Conservation (phyloP, 2,329 filamentous ascomycete species). For the Monilinia fructigena region DNA sequence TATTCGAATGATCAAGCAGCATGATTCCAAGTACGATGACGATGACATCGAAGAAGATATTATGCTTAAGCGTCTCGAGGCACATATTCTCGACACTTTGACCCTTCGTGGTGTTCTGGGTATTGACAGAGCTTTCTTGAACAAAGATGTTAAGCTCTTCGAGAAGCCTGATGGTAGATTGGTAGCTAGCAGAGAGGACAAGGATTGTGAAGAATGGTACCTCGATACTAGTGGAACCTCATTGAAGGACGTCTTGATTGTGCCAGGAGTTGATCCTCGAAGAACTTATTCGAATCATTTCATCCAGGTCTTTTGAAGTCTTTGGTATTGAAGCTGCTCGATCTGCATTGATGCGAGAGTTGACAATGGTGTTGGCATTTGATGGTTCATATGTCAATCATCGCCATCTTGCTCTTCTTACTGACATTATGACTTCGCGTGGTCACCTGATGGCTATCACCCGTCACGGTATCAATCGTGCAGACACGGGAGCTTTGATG, state of each 20-base stretch:
- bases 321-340: conserved; percentile 96
- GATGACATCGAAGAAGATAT: conserved; percentile 79
- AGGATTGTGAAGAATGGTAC: conserved; percentile 86
- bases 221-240: conserved; percentile 92
- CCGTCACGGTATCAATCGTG: conserved; percentile 96
- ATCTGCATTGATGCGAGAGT: conserved; percentile 78
- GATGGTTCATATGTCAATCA: conserved; percentile 99
- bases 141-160: conserved; percentile 71
- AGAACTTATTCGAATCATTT: conserved; percentile 95
- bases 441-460: conserved; percentile 95
- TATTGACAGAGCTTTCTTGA: conserved; percentile 90
- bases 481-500: conserved; percentile 97
- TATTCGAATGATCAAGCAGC: conserved; percentile 72
- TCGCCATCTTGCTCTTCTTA: conserved; percentile 89
- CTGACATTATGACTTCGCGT: conserved; percentile 96
- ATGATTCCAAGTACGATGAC: conserved; percentile 72
- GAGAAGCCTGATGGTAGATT: conserved; percentile 69
- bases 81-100: conserved; percentile 85
- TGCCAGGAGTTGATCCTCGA: conserved; percentile 82
- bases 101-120: conserved; percentile 88
- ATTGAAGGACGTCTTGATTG: conserved; percentile 76
- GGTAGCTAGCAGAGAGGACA: conserved; percentile 69
- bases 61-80: conserved; percentile 88
- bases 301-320: conserved; percentile 88
- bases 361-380: conserved; percentile 92